Evolutionary conservation across 306 rosid genomes (phyloP).

Genomic region (Astragalus glycyphyllos): DNA sequence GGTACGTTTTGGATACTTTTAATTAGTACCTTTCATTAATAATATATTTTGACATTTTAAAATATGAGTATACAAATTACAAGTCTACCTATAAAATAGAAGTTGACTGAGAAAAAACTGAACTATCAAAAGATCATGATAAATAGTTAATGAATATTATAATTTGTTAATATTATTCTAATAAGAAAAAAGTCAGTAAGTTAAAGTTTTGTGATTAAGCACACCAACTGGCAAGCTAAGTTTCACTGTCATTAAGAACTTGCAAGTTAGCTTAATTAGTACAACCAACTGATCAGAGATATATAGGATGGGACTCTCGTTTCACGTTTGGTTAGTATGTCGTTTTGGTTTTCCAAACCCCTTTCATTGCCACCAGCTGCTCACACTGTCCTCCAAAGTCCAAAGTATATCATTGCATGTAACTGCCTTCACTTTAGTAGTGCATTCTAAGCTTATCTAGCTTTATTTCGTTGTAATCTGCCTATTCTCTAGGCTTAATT

Average conservation of each 20-base stretch:
- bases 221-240: constrained; percentile 61
- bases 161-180: too few relatives aligned
- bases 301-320: background rate
- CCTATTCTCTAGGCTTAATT: too few relatives aligned
- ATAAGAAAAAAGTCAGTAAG: too few relatives aligned
- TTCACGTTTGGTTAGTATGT: constrained; percentile 50
- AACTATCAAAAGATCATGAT: too few relatives aligned
- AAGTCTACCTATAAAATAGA: too few relatives aligned
- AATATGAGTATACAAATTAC: too few relatives aligned
- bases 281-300: background rate
- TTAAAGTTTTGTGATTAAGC: constrained; percentile 30
- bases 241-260: constrained; percentile 43
- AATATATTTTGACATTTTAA: too few relatives aligned
- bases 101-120: too few relatives aligned
- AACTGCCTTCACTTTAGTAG: background rate
- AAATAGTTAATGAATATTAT: background rate
- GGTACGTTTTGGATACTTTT: too few relatives aligned
- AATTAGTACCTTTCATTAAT: too few relatives aligned
- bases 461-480: background rate
- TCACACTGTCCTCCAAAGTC: constrained; percentile 19
- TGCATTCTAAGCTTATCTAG: constrained; percentile 6
- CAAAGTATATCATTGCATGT: too few relatives aligned
- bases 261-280: background rate
- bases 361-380: constrained; percentile 7
- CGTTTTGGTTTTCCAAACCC: too few relatives aligned